phyloP scores from a whole-genome alignment of 2,329 filamentous ascomycete species.

The Dothideomycetes sp. region DNA sequence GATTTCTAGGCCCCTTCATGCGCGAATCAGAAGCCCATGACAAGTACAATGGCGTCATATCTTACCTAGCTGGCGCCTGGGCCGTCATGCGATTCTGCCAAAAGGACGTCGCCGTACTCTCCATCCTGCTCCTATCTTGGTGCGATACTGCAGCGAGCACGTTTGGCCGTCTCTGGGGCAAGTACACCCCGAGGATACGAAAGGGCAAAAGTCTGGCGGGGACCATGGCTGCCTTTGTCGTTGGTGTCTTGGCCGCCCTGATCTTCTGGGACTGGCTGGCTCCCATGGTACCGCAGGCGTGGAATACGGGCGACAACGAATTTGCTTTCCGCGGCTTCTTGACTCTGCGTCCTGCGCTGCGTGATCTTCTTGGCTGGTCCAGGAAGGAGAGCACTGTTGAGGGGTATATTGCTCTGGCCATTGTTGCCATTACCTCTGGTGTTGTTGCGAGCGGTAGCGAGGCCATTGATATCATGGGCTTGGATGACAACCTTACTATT shows the following conservation, averaged over 20 bases:
- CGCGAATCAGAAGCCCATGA: slow-evolving; percentile 80
- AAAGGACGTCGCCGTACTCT: slow-evolving; percentile 86
- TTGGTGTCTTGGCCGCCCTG: slow-evolving; percentile 71
- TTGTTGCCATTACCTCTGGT: slow-evolving; percentile 82
- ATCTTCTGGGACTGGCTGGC: slow-evolving; percentile 84
- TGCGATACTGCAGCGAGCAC: slow-evolving; percentile 96
- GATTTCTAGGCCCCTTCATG: slow-evolving; percentile 79
- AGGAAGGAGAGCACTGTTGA: slow-evolving; percentile 49
- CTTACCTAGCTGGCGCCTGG: slow-evolving; percentile 87
- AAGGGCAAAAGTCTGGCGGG: slow-evolving; percentile 87
- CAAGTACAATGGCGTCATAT: slow-evolving; percentile 94
- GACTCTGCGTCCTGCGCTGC: slow-evolving; percentile 49
- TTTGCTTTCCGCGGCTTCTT: slow-evolving; percentile 77
- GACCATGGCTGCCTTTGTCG: slow-evolving; percentile 68
- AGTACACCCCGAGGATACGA: slow-evolving; percentile 76
- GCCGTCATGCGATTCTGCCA: slow-evolving; percentile 75
- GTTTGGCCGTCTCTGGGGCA: slow-evolving; percentile 79
- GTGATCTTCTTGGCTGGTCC: slow-evolving; percentile 51
- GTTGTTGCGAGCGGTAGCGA: slow-evolving; percentile 81
- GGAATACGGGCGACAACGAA: slow-evolving; percentile 36
- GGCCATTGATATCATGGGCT: slow-evolving; percentile 79
- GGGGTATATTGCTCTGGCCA: slow-evolving; percentile 61
- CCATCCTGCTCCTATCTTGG: slow-evolving; percentile 86
- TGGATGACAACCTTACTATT: slow-evolving; percentile 97
- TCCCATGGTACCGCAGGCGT: slow-evolving; percentile 33